A percentile compares a stretch with the other conserved stretches of the same genome.
Conservation (phyloP, 78 protist species). For the Cavenderia fasciculata region DNA sequence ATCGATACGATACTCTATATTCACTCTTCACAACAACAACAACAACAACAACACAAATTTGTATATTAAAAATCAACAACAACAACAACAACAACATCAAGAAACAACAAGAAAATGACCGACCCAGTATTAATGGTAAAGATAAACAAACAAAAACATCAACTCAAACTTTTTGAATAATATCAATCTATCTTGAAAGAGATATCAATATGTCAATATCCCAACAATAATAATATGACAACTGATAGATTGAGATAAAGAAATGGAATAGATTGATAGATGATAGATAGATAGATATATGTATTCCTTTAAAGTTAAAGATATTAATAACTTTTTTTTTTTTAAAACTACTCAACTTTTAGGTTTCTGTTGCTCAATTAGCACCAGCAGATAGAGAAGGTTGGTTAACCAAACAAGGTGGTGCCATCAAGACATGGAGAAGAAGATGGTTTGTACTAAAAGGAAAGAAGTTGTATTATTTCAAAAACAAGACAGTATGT, state of each 20-base stretch:
- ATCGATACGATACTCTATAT: no score
- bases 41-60: no score
- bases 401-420: constrained; percentile 86
- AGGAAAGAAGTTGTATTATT: constrained; percentile 76
- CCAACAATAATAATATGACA: no score
- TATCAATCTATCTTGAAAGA: background rate
- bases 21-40: no score
- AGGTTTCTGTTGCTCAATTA: constrained; percentile 67
- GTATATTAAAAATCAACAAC: no score
- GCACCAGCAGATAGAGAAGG: constrained; percentile 84
- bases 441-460: constrained; percentile 84
- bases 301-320: no score
- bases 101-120: background rate
- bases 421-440: constrained; percentile 83
- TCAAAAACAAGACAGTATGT: constrained; percentile 70
- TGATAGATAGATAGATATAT: no score
- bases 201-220: no score
- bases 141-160: no score
- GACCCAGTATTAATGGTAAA: constrained; percentile 8
- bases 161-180: background rate
- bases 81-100: no score
- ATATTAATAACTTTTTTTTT: background rate
- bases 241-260: no score
- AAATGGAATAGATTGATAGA: no score
- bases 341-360: background rate